Base-by-base conservation (phyloP, 805 yeast genomes). In the Candida yuanshanica region DNA sequence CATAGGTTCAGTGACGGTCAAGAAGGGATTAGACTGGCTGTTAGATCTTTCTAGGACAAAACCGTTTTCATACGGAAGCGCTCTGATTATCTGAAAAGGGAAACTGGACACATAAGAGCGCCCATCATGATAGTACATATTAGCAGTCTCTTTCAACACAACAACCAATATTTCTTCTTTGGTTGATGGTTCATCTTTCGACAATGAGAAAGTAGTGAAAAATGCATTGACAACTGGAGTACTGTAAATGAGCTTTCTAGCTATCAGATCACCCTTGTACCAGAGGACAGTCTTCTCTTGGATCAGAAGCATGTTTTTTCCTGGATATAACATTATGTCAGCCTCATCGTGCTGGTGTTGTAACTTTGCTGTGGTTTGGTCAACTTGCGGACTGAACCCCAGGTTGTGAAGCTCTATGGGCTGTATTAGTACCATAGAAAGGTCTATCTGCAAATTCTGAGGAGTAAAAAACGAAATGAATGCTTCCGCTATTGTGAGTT, bases 1-100 rank as follows among this genome's bases (percentile, higher is more conserved):
- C 45, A 83, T 63, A 1, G 95, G 91, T 55, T 86, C 95, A 1
- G 79, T 70, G 44, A 88, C 56, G 0, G 95, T 79, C 39, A 87
- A 66, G 49, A 85, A 83, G 2, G 45, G 25, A 13, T 44, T 37
- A 11, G 33, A 14, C 6, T 36, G 25, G 20, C 37, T 33, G 35
- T 44, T 22, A 37, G 69, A 72, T 29, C 79, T 65, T 51, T 83
- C 85, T 18, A 85, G 52, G 0, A 89, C 62, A 4, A 87, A 54
- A 0, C 96, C 96, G 32, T 75, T 70, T 20, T 77, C 78, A 52
- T 79, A 83, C 10, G 83, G 72, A 45, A 82, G 72, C 2, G 83
- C 90, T 21, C 67, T 67, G 27, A 65, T 69, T 20, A 85, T 70
- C 7, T 65, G 64, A 48, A 88, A 85, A 0, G 96, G 95, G 46